Base-by-base conservation (phyloP, 169 alveolate species). In the Eimeria brunetti region DNA sequence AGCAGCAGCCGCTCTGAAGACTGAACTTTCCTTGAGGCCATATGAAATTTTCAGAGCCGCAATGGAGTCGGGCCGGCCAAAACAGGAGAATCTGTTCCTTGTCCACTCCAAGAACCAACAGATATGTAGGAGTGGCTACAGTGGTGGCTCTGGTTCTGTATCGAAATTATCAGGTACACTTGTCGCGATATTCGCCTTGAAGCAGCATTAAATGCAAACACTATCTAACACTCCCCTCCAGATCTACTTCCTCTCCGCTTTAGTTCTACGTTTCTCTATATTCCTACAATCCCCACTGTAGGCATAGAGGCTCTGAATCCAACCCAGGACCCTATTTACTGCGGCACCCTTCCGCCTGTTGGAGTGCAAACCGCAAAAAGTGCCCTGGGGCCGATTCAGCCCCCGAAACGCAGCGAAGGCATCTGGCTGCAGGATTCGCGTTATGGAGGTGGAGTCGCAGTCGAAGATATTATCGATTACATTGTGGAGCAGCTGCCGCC, bases 401-500 rank as follows among this genome's bases (percentile, higher is more conserved):
- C 89, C 14, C 89, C 89, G 2, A 4, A 7, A 8, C 62, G 51
- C 11, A 49, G 14, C n/a, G 89, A 30, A 5, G 71, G 22, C 7
- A 49, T 49, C 20, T 36, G 56, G 71, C 49, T 81, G 89, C 64
- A 49, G 24, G 67, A 6, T 5, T 30, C 53, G 20, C 51, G 71
- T 12, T 30, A 46, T n/a, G 51, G 62, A 27, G 69, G 6, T 22
- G 67, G 69, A 44, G 11, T 58, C 16, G 38, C 78, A 2, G 7
- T 58, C 44, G 78, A 44, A 8, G 91, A 58, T 36, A 2, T 56
- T 7, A 80, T 60, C 7, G 91, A 53, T n/a, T 81, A 81, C 89
- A 27, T 84, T 11, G 36, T 56, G 91, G 91, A 84, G 4, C 80
- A 84, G 91, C 78, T 56, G 80, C 58, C 58, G 5, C 75, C 41